These are phyloP conservation scores for Entomortierella chlamydospora DNA, from an alignment of 192 early-diverging fungal species.

Conservation along the genomic window DNA sequence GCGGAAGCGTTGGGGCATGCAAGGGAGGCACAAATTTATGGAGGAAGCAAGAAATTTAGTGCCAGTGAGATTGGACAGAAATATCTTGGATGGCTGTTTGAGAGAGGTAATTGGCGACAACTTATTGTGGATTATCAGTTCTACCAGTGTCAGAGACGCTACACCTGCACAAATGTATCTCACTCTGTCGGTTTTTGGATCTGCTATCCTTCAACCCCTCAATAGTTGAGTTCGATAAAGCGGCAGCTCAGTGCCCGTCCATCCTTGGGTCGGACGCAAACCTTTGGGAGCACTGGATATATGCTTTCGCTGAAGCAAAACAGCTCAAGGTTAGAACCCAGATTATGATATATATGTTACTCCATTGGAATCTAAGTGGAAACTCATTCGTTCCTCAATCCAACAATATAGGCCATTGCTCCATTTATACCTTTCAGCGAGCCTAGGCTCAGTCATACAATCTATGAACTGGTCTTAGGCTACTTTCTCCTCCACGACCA, in stretches of 20 bases:
- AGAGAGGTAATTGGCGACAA: slow-evolving; percentile 57
- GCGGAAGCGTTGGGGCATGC: slow-evolving; percentile 81
- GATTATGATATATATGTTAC: not conserved
- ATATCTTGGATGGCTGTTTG: slow-evolving; percentile 82
- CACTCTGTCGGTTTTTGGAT: no score
- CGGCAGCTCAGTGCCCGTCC: slow-evolving; percentile 78
- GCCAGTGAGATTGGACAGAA: slow-evolving; percentile 85
- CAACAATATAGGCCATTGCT: slow-evolving; percentile 65
- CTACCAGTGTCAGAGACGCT: no score
- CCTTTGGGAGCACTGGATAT: slow-evolving; percentile 94
- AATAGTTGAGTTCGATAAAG: slow-evolving; percentile 69
- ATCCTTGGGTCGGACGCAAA: slow-evolving; percentile 75
- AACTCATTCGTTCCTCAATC: not conserved
- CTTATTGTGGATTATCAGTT: no score
- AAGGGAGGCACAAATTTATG: slow-evolving; percentile 65
- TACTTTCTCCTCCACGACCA: slow-evolving; percentile 75
- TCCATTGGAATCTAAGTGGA: not conserved
- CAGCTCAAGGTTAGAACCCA: slow-evolving; percentile 68
- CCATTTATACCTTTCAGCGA: slow-evolving; percentile 80
- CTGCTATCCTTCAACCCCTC: no score
- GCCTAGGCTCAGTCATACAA: slow-evolving; percentile 78
- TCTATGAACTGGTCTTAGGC: slow-evolving; percentile 91
- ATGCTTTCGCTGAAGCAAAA: slow-evolving; percentile 83
- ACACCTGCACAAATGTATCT: not conserved
- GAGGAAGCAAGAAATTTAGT: slow-evolving; percentile 69